Conservation (phyloP, 1,139 yeast species). For the Suhomyces coccinellae region DNA sequence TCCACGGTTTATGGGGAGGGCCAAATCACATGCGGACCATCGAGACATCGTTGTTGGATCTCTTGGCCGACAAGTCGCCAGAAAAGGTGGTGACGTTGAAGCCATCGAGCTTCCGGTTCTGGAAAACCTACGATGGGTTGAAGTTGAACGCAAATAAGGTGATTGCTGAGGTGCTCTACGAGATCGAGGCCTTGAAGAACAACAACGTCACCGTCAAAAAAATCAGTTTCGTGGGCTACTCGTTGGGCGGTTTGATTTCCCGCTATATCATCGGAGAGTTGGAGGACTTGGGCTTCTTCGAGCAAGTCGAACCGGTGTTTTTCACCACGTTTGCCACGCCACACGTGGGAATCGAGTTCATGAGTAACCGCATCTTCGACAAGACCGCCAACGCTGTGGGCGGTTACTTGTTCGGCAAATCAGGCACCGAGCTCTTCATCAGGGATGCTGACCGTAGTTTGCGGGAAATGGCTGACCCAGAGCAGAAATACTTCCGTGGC, state of each 20-base stretch:
- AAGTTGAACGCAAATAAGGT: slow-evolving; percentile 69
- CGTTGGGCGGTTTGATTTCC: slow-evolving; percentile 45
- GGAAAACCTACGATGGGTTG: slow-evolving; percentile 87
- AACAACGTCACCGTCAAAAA: slow-evolving; percentile 39
- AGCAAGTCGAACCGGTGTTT: slow-evolving; percentile 58
- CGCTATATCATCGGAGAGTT: slow-evolving; percentile 74
- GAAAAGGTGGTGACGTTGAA: slow-evolving; percentile 56
- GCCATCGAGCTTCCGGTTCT: slow-evolving; percentile 69
- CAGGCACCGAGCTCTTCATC: slow-evolving; percentile 74
- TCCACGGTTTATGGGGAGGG: slow-evolving; percentile 90
- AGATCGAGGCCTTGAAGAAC: slow-evolving; percentile 50
- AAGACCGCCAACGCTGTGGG: slow-evolving; percentile 59
- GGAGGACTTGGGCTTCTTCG: slow-evolving; percentile 54
- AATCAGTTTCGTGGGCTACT: slow-evolving; percentile 46
- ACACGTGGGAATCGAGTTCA: slow-evolving; percentile 71
- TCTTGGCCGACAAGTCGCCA: slow-evolving; percentile 31
- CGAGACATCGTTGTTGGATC: slow-evolving; percentile 50
- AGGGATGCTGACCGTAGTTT: slow-evolving; percentile 47
- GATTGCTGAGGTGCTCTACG: slow-evolving; percentile 58
- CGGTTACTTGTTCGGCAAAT: slow-evolving; percentile 61
- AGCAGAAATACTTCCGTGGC: slow-evolving; percentile 53
- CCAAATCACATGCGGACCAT: slow-evolving; percentile 69
- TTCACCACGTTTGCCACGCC: slow-evolving; percentile 91
- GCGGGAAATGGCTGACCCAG: slow-evolving; percentile 56
- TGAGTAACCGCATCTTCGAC: slow-evolving; percentile 42